Evolutionary conservation across 75 land plant genomes (phyloP).

Genomic region (Ceratopteris richardii): DNA sequence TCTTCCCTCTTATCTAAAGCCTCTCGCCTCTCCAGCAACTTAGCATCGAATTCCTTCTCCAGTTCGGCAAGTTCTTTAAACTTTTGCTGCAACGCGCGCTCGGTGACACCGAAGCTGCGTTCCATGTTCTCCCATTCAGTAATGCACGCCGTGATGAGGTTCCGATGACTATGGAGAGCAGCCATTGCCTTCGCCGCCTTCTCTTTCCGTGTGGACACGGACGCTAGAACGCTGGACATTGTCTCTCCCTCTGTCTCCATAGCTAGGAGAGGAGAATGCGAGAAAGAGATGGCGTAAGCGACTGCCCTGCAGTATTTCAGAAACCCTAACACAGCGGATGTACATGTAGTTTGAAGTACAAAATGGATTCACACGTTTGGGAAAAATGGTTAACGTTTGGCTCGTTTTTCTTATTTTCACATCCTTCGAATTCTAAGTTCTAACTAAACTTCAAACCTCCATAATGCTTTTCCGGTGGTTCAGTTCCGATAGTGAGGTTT

Average conservation of each 20-base stretch:
- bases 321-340: no score
- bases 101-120: slow-evolving; percentile 73
- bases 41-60: slow-evolving; percentile 58
- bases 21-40: slow-evolving; percentile 37
- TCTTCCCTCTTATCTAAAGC: slow-evolving; percentile 53
- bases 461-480: no score
- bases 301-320: no score
- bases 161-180: slow-evolving; percentile 59
- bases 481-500: no score
- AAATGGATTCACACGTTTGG: no score
- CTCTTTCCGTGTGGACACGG: slow-evolving; percentile 41
- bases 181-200: slow-evolving; percentile 71
- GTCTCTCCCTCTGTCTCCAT: neutral
- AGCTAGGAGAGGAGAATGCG: neutral
- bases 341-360: no score
- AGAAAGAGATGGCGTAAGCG: neutral
- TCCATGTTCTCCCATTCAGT: slow-evolving; percentile 82
- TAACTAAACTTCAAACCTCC: no score
- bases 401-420: no score
- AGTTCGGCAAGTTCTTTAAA: slow-evolving; percentile 56
- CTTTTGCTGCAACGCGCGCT: slow-evolving; percentile 55
- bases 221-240: slow-evolving; percentile 1
- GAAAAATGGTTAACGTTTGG: no score
- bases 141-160: slow-evolving; percentile 53
- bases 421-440: no score